These are phyloP conservation scores for Aspergillus clavatus DNA, from an alignment of 2,329 filamentous ascomycete species.

Conservation along the genomic window DNA sequence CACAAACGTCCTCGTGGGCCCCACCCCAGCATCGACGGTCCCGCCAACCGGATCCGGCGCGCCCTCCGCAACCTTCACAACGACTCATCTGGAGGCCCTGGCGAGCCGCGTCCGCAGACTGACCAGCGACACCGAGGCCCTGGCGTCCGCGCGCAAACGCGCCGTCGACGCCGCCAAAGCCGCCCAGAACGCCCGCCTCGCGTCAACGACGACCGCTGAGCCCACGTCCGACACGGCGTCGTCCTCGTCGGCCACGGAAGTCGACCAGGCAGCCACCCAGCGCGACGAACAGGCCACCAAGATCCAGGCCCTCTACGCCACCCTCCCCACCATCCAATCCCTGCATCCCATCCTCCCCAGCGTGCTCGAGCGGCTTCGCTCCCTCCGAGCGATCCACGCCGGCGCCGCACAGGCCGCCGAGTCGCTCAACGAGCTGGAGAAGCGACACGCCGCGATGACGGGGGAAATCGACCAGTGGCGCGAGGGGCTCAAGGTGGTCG, in stretches of 20 bases:
- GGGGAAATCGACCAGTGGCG: slow-evolving; percentile 82
- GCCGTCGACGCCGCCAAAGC: slow-evolving; percentile 41
- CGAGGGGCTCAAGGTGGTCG: slow-evolving; percentile 72
- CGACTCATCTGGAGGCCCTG: slow-evolving; percentile 42
- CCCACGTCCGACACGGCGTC: slow-evolving; percentile 22
- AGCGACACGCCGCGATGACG: slow-evolving; percentile 74
- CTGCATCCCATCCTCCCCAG: slow-evolving; percentile 79
- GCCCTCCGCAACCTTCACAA: slow-evolving; percentile 30
- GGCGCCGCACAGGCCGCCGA: slow-evolving; percentile 78
- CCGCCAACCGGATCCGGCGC: slow-evolving; percentile 16
- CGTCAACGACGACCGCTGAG: slow-evolving; percentile 30
- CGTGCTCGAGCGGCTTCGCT: slow-evolving; percentile 77
- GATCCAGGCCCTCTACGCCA: slow-evolving; percentile 86
- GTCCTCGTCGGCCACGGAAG: slow-evolving; percentile 47
- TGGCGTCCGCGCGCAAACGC: slow-evolving; percentile 40
- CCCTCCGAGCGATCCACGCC: slow-evolving; percentile 76
- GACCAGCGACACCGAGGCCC: slow-evolving; percentile 42
- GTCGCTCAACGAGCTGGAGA: slow-evolving; percentile 71
- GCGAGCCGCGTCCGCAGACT: slow-evolving; percentile 41
- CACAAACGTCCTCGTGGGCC: slow-evolving; percentile 44
- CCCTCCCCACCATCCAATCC: slow-evolving; percentile 80
- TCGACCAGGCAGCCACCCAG: slow-evolving; percentile 44
- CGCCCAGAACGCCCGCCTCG: slow-evolving; percentile 36
- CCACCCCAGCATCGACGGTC: slow-evolving; percentile 26
- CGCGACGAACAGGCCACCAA: slow-evolving; percentile 69